Conservation (phyloP, 2,329 filamentous ascomycete species). For the Pseudocercospora macadamiae region DNA sequence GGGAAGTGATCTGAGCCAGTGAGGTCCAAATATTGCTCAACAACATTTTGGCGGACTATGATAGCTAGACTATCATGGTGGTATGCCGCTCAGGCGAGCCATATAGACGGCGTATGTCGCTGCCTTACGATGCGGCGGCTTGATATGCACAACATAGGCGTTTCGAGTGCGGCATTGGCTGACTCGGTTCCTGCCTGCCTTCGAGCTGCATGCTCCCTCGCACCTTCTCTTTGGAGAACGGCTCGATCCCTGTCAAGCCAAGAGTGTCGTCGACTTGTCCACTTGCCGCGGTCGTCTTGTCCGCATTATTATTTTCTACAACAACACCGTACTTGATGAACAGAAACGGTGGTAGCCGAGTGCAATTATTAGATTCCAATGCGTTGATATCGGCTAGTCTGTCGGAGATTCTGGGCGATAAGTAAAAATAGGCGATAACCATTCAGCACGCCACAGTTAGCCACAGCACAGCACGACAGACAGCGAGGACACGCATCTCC, state of each 20-base stretch:
- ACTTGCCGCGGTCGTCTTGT: background rate
- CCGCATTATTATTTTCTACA: too few species aligned
- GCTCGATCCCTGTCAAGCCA: background rate
- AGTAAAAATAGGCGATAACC: background rate
- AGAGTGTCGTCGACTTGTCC: background rate
- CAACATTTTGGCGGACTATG: background rate
- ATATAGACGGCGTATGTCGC: background rate
- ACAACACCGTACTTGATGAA: background rate
- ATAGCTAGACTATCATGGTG: background rate
- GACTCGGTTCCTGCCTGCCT: constrained; percentile 1
- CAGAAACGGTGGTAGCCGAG: too few species aligned
- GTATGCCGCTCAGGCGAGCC: background rate
- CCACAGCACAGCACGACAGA: constrained; percentile 2
- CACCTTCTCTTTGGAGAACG: background rate
- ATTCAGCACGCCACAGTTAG: background rate
- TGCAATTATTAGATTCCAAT: too few species aligned
- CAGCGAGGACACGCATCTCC: background rate
- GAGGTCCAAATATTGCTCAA: constrained; percentile 10
- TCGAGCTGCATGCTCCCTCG: background rate
- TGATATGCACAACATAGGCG: background rate
- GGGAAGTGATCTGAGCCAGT: background rate
- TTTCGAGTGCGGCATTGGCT: background rate
- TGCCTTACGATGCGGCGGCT: background rate
- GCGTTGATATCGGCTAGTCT: background rate
- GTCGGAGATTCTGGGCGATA: background rate